phyloP scores from a whole-genome alignment of 768 basidiomycete species.

The Suillus placidus region DNA sequence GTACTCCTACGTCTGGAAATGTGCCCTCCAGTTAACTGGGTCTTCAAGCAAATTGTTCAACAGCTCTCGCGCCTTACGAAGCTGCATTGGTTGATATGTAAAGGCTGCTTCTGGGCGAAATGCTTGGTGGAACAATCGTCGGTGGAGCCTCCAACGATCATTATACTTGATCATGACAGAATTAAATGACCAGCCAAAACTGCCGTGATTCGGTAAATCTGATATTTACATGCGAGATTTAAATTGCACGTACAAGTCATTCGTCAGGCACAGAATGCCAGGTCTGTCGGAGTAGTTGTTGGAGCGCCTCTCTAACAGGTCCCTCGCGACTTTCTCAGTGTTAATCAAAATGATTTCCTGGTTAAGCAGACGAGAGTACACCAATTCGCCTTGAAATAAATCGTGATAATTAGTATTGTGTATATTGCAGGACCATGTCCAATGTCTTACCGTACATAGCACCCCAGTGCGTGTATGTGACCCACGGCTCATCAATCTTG shows the following conservation, averaged over 20 bases:
- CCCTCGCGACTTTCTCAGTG: conserved; percentile 39
- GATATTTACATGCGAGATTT: not conserved
- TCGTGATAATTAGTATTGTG: not conserved
- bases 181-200: conserved; percentile 35
- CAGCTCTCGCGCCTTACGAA: conserved; percentile 30
- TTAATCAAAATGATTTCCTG: conserved; percentile 43
- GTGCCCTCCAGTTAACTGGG: conserved; percentile 19
- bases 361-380: conserved; percentile 41
- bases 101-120: conserved; percentile 25
- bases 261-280: conserved; percentile 27
- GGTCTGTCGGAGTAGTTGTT: conserved; percentile 49
- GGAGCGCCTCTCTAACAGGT: conserved; percentile 49
- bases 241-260: conserved; percentile 28
- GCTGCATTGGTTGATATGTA: conserved; percentile 25
- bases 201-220: conserved; percentile 4
- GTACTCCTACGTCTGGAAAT: conserved; percentile 29
- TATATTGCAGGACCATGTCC: conserved; percentile 16
- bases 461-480: conserved; percentile 36
- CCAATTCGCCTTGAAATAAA: conserved; percentile 34
- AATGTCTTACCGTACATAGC: conserved; percentile 29
- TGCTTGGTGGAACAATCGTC: conserved; percentile 32
- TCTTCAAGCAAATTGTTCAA: conserved; percentile 27
- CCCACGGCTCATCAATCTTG: conserved; percentile 31
- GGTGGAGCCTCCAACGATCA: conserved; percentile 33
- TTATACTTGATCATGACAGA: conserved; percentile 31